phyloP scores from a whole-genome alignment of 805 yeast genomes.

The Schwanniomyces yamadae region DNA sequence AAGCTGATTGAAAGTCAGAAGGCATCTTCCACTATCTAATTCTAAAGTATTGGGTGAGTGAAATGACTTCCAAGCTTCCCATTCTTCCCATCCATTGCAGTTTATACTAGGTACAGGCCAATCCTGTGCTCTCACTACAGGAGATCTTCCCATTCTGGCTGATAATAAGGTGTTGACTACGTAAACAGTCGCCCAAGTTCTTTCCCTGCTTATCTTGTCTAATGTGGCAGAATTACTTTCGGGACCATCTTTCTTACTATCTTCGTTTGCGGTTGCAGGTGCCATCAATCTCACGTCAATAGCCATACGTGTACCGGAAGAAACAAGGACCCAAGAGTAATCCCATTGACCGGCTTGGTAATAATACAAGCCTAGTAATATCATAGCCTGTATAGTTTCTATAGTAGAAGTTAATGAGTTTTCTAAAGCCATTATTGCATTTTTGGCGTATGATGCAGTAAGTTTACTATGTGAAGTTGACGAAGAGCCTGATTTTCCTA shows the following conservation, averaged over 20 bases:
- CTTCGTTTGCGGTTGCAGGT: conserved; percentile 2
- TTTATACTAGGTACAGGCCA: conserved; percentile 22
- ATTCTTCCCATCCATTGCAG: conserved; percentile 27
- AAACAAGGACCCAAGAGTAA: conserved; percentile 20
- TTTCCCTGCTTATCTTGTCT: conserved; percentile 16
- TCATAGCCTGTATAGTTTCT: conserved; percentile 23
- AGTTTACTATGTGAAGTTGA: conserved; percentile 2
- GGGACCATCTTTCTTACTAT: neutral
- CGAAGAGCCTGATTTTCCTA: conserved; percentile 8
- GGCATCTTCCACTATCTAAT: conserved; percentile 19
- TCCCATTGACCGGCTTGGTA: conserved; percentile 25
- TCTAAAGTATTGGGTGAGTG: conserved; percentile 5
- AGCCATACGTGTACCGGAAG: conserved; percentile 23
- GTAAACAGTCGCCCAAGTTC: conserved; percentile 25
- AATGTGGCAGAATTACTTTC: conserved; percentile 7
- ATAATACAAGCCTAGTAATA: conserved; percentile 18
- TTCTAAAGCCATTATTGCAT: conserved; percentile 21
- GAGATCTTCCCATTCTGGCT: conserved; percentile 23
- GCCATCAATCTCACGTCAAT: conserved; percentile 23
- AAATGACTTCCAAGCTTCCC: conserved; percentile 21
- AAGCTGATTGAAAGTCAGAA: conserved; percentile 18
- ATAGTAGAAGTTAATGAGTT: conserved; percentile 19
- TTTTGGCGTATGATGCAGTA: conserved; percentile 13
- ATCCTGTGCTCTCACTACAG: conserved; percentile 20
- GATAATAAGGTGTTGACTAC: conserved; percentile 20